A percentile compares a stretch with the other conserved stretches of the same genome.
Conservation (phyloP, 2,329 filamentous ascomycete species). For the Cercospora sesami region DNA sequence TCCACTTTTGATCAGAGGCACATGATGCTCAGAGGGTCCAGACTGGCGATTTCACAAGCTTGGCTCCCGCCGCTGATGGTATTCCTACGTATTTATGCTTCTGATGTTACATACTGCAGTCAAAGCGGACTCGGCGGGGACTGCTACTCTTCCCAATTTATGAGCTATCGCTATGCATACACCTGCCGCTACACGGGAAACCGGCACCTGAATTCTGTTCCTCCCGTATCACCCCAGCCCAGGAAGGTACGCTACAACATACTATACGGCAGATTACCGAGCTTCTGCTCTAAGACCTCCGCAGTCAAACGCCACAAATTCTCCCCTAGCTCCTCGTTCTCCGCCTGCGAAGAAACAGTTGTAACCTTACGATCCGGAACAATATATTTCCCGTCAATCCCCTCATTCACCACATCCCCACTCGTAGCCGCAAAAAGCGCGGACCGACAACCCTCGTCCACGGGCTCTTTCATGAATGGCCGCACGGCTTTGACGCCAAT, state of each 20-base stretch:
- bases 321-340: constrained; percentile 47
- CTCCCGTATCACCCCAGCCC: not conserved
- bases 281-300: constrained; percentile 46
- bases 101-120: not conserved
- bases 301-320: constrained; percentile 51
- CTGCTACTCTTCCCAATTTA: not conserved
- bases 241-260: constrained; percentile 12
- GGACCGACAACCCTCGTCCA: constrained; percentile 50
- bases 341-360: constrained; percentile 45
- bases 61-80: not conserved
- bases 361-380: constrained; percentile 53
- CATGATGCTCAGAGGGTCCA: not conserved
- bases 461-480: constrained; percentile 54
- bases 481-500: constrained; percentile 46
- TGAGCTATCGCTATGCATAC: not conserved
- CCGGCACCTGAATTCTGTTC: not conserved
- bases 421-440: constrained; percentile 53
- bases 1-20: not conserved
- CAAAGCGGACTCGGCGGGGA: not conserved
- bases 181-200: not conserved
- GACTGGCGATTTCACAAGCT: not conserved
- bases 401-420: constrained; percentile 45
- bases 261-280: constrained; percentile 32
- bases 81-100: not conserved
- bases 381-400: constrained; percentile 52